Base-by-base conservation (phyloP, 1,284 basidiomycete species). In the Ceratobasidium sp. region DNA sequence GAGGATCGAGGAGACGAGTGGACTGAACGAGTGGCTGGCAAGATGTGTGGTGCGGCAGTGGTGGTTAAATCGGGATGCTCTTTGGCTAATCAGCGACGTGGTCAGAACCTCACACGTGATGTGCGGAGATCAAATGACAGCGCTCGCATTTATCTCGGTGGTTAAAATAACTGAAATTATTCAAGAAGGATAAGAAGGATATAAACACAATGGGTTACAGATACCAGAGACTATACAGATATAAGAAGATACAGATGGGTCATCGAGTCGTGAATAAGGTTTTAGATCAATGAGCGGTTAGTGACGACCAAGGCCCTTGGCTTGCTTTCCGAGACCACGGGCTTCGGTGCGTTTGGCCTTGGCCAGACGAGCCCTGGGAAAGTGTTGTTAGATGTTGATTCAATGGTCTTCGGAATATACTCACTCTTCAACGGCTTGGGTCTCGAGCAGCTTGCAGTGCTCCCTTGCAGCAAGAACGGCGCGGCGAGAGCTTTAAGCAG, bases 321-420 rank as follows among this genome's bases (percentile, higher is more conserved):
- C 71, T 40, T 65, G 71, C 71, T 74, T 74, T 54, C 71, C 71
- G 54, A 74, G 71, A 17, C 71, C 61, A 12, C 54, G 42, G 26
- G 71, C 71, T 65, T 74, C 71, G 65, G 71, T 65, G 61, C 71
- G 71, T 44, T 65, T 74, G n/a, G 61, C 61, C 48, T 74, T 74
- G 46, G 71, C 71, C 26, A 74, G 42, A 48, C 71, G 71, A 44
- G 61, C 71, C 33, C 71, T 74, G 42, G 10, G 42, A 15, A 7
- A 28, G 28, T 20, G 15, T 9, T 10, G 71, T 74, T 42, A 74
- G 61, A 64, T 42, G 56, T 28, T 5, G 5, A 12, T 13, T 13
- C n/a, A 23, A 9, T 2, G 20, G 3, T 50, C 17, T 46, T 13
- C 23, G 23, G 40, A n/a, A 28, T 15, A 10, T 1, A 65, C 61